Conservation (phyloP, 495 filamentous ascomycete genomes). For the Neurospora discreta region DNA sequence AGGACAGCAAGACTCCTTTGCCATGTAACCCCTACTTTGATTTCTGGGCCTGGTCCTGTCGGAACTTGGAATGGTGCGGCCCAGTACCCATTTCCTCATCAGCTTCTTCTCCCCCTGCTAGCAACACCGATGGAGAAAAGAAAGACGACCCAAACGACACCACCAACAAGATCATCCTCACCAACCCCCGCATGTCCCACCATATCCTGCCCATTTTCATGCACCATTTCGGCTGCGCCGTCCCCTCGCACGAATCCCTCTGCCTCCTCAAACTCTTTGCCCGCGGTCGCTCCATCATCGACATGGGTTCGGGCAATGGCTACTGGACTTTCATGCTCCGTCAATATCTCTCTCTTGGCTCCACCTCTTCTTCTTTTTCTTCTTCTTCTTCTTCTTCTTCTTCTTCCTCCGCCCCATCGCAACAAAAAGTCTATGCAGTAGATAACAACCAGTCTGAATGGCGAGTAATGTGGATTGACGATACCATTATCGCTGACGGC, state of each 20-base stretch:
- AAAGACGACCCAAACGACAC: no score
- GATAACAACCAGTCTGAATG: slow-evolving; percentile 46
- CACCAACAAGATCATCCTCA: slow-evolving; percentile 6
- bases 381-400: no score
- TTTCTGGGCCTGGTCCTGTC: slow-evolving; percentile 41
- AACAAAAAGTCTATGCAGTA: slow-evolving; percentile 17
- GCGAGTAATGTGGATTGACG: slow-evolving; percentile 46
- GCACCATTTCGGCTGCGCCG: slow-evolving; percentile 56
- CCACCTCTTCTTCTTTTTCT: no score
- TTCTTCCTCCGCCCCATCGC: no score
- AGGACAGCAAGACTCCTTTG: background rate
- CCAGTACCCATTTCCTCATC: slow-evolving; percentile 16
- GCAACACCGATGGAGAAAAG: background rate
- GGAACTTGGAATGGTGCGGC: slow-evolving; percentile 39
- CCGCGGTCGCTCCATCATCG: slow-evolving; percentile 26
- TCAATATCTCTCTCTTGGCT: slow-evolving; percentile 22
- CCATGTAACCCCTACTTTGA: slow-evolving; percentile 46
- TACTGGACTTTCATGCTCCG: slow-evolving; percentile 55
- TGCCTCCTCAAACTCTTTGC: slow-evolving; percentile 35
- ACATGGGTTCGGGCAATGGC: slow-evolving; percentile 46
- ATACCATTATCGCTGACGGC: slow-evolving; percentile 41
- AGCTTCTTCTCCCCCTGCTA: background rate
- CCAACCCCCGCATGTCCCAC: slow-evolving; percentile 29
- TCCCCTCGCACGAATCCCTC: slow-evolving; percentile 45
- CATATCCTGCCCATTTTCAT: slow-evolving; percentile 51